Percentiles rank a stretch among this genome's conserved stretches.
Conservation (phyloP, 805 yeast species). For the Starmerella bacillaris region DNA sequence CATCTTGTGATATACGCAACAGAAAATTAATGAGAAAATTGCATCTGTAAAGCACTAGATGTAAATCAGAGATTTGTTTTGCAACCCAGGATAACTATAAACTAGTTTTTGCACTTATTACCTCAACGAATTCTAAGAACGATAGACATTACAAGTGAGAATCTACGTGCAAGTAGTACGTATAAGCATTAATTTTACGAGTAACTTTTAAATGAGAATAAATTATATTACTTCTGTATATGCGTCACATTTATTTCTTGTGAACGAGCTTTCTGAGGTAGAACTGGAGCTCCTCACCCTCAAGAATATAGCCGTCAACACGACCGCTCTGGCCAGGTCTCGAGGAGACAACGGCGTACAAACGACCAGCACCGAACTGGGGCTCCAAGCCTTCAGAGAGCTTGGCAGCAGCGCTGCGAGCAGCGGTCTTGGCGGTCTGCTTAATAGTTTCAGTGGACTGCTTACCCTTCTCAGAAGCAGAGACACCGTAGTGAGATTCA, state of each 20-base stretch:
- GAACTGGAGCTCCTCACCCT: constrained; percentile 99
- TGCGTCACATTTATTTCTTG: constrained; percentile 73
- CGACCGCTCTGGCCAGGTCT: constrained; percentile 99
- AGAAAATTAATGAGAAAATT: too few species aligned
- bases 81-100: too few species aligned
- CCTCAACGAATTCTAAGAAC: too few species aligned
- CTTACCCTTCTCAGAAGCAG: constrained; percentile 33
- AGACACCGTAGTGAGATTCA: constrained; percentile 93
- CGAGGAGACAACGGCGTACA: constrained; percentile 95
- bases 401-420: constrained; percentile 72
- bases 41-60: too few species aligned
- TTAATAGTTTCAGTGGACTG: constrained; percentile 64
- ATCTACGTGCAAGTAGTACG: too few species aligned
- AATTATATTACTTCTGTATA: constrained; percentile 7
- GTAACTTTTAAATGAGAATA: constrained; percentile 4
- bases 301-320: constrained; percentile 99
- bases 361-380: constrained; percentile 98
- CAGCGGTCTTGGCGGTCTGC: constrained; percentile 39
- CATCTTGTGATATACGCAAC: too few species aligned
- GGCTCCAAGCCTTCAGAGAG: constrained; percentile 80
- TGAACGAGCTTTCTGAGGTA: constrained; percentile 96
- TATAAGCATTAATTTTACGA: too few species aligned
- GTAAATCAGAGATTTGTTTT: too few species aligned
- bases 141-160: too few species aligned
- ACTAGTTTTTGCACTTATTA: too few species aligned